Conservation (phyloP, 257 asterid species). For the Penstemon eatonii region DNA sequence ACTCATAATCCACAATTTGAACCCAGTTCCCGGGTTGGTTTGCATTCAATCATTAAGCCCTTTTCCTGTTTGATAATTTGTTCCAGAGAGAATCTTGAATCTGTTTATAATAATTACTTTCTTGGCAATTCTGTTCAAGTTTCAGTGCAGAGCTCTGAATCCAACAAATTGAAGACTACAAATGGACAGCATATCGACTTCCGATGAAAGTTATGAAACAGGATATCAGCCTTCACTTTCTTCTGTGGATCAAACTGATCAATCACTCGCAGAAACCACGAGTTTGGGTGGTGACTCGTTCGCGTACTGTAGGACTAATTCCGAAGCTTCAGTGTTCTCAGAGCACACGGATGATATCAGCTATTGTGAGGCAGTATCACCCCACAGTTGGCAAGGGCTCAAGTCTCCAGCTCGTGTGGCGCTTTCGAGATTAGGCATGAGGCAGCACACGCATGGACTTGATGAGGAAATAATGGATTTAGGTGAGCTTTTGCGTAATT, state of each 20-base stretch:
- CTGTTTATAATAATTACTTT: slow-evolving; percentile 27
- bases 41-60: slow-evolving; percentile 32
- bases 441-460: slow-evolving; percentile 49
- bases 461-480: slow-evolving; percentile 61
- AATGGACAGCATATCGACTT: slow-evolving; percentile 47
- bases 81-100: slow-evolving; percentile 29
- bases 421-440: slow-evolving; percentile 69
- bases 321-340: slow-evolving; percentile 67
- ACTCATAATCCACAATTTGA: slow-evolving; percentile 13
- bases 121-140: slow-evolving; percentile 13
- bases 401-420: slow-evolving; percentile 69
- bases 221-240: slow-evolving; percentile 57
- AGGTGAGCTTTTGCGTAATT: slow-evolving; percentile 40
- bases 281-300: slow-evolving; percentile 60
- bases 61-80: slow-evolving; percentile 16
- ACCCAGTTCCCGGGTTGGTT: slow-evolving; percentile 42
- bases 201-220: slow-evolving; percentile 55
- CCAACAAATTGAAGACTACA: background rate
- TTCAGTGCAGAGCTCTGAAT: background rate
- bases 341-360: slow-evolving; percentile 62
- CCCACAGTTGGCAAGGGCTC: slow-evolving; percentile 61
- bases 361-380: slow-evolving; percentile 59
- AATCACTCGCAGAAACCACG: slow-evolving; percentile 47
- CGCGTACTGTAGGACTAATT: slow-evolving; percentile 58
- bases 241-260: slow-evolving; percentile 50